Evolutionary conservation across 2,329 filamentous ascomycete genomes (phyloP).

Genomic region (Colletotrichum spinosum): DNA sequence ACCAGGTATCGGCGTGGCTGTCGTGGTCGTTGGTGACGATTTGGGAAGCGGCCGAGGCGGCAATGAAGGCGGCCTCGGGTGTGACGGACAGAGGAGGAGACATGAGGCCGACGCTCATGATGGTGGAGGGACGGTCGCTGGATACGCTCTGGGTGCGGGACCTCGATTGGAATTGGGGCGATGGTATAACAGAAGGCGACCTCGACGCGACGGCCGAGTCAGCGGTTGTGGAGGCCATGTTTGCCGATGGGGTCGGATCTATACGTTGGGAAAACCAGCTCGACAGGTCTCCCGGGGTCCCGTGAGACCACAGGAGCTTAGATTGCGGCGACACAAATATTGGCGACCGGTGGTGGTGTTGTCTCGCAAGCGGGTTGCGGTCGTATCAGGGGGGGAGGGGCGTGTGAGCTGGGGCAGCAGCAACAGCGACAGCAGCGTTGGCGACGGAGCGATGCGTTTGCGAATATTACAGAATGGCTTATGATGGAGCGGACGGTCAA

Average conservation of each 20-base stretch:
- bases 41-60: conserved; percentile 86
- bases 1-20: conserved; percentile 75
- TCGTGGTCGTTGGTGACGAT: conserved; percentile 92
- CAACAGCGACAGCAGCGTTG: neutral
- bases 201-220: conserved; percentile 43
- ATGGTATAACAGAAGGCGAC: conserved; percentile 48
- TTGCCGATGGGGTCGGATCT: conserved; percentile 25
- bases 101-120: conserved; percentile 67
- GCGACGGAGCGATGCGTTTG: conserved; percentile 22
- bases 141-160: conserved; percentile 74
- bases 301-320: conserved; percentile 38
- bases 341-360: conserved; percentile 10
- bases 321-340: conserved; percentile 33
- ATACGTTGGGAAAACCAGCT: conserved; percentile 21
- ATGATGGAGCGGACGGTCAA: conserved; percentile 20
- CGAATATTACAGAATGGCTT: conserved; percentile 34
- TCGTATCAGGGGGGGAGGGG: conserved; percentile 27
- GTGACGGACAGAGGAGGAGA: conserved; percentile 76
- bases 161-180: conserved; percentile 48
- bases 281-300: conserved; percentile 27
- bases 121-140: conserved; percentile 75
- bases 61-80: conserved; percentile 88
- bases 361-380: conserved; percentile 23
- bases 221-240: conserved; percentile 33
- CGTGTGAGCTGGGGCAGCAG: neutral